Evolutionary conservation across 108 stramenopile genomes (phyloP), one percentile per base, ranked within the genome.

Genomic region (Ochromonas danica): DNA sequence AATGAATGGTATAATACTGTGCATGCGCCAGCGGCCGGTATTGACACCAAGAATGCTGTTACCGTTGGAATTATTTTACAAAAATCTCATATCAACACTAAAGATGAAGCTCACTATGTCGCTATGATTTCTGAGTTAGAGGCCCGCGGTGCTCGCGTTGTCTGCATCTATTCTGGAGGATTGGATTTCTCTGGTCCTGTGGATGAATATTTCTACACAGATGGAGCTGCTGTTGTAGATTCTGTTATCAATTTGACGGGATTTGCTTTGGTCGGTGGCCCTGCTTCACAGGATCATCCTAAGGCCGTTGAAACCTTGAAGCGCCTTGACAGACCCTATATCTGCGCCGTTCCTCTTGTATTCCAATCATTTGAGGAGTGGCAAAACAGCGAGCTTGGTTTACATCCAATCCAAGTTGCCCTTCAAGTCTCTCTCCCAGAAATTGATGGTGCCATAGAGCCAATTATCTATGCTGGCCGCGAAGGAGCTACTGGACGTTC

Each of bases 351-450:
- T 39, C 95, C 95, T 0, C 88, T 96, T 38, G 95, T 96, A 38
- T 96, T 96, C 93, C 95, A 96, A 83, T 94, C 93, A 27, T 96
- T 96, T 80, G 94, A 96, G 85, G 95, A 96, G 85, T 96, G 95
- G 95, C 93, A 96, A 85, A 86, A 93, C 1, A 92, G 92, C 45
- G 95, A 96, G 90, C 90, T 96, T 22, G 95, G 95, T 45, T 89
- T 96, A 31, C 95, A 96, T 79, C 95, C 95, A 42, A 93, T 96
- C 82, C 95, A 96, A 77, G 95, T 96, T 45, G 95, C 95, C 0
- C 90, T 96, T 39, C 95, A 96, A 80, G 95, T 96, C 0, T 96
- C 95, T 31, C 87, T 96, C 40, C 95, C 95, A 25, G 95, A 96
- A 87, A 95, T 96, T 82, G 95, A 96, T 80, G 95, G 95, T 61